A percentile compares a stretch with the other conserved stretches of the same genome.
phyloP scores from a whole-genome alignment of 2,329 filamentous ascomycete species.

The Pyrenochaeta sp. region DNA sequence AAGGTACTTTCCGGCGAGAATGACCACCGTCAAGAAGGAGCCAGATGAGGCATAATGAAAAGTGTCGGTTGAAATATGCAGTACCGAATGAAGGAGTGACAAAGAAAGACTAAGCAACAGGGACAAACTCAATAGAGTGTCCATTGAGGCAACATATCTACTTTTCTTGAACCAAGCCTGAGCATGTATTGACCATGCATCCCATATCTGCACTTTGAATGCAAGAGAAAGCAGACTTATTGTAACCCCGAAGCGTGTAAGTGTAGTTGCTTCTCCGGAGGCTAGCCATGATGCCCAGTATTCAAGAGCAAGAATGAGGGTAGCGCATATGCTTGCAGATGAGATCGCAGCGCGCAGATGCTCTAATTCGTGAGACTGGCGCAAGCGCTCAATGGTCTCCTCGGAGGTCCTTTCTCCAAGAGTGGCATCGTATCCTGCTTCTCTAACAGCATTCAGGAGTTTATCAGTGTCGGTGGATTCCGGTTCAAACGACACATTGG shows the following conservation, averaged over 20 bases:
- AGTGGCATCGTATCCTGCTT: not conserved
- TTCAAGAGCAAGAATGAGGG: slow-evolving; percentile 1
- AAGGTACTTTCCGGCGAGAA: slow-evolving; percentile 8
- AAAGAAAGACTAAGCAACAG: slow-evolving; percentile 3
- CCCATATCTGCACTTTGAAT: slow-evolving; percentile 1
- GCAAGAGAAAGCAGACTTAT: slow-evolving; percentile 3
- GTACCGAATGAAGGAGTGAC: not conserved
- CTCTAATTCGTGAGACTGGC: slow-evolving; percentile 4
- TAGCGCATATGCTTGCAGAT: slow-evolving; percentile 4
- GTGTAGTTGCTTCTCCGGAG: not conserved
- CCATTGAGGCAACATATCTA: slow-evolving; percentile 5
- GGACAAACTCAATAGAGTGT: slow-evolving; percentile 7
- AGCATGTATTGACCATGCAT: slow-evolving; percentile 5
- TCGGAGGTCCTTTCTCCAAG: not conserved
- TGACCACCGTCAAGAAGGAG: slow-evolving; percentile 5
- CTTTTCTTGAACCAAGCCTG: slow-evolving; percentile 3
- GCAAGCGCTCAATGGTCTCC: slow-evolving; percentile 2
- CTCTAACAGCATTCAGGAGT: not conserved
- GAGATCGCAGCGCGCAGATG: slow-evolving; percentile 1
- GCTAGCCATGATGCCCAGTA: not conserved
- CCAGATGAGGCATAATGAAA: slow-evolving; percentile 2
- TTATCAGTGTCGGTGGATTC: not conserved
- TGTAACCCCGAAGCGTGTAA: not conserved
- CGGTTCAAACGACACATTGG: slow-evolving; percentile 6
- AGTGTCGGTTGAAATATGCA: not conserved